These are phyloP conservation scores for Pseudogymnoascus sp. DNA, from an alignment of 2,329 filamentous ascomycete species.

Conservation along the genomic window DNA sequence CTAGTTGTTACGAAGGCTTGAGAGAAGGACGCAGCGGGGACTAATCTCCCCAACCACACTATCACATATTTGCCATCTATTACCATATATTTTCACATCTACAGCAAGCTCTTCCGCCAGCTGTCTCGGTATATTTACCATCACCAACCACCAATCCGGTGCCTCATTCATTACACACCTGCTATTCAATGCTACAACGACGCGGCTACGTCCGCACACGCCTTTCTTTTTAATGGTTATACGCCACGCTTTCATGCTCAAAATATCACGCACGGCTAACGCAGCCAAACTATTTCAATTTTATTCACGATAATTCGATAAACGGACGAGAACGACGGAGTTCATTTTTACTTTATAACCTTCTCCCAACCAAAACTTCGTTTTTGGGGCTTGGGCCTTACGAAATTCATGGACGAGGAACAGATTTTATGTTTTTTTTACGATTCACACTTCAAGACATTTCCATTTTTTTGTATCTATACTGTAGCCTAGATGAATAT, in stretches of 20 bases:
- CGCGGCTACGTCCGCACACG: not conserved
- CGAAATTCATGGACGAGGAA: constrained; percentile 5
- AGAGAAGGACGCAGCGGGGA: not conserved
- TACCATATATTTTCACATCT: constrained; percentile 1
- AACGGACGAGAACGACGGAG: constrained; percentile 7
- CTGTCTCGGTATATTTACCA: constrained; percentile 1
- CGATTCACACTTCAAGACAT: constrained; percentile 8
- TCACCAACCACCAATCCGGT: not conserved
- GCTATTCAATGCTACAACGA: not conserved
- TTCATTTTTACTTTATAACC: not conserved
- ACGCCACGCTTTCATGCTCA: constrained; percentile 3
- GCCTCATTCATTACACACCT: not conserved
- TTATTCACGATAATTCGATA: constrained; percentile 6
- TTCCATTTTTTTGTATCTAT: constrained; percentile 4
- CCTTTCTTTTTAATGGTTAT: not conserved
- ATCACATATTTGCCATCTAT: constrained; percentile 3
- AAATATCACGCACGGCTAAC: constrained; percentile 6
- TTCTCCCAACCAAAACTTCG: constrained; percentile 6
- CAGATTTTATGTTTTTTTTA: constrained; percentile 1
- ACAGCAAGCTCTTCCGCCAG: not conserved
- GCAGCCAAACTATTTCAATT: not conserved
- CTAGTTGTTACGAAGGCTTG: not conserved
- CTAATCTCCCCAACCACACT: not conserved
- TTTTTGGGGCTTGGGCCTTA: constrained; percentile 6
- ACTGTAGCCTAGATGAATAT: constrained; percentile 7